phyloP scores from a whole-genome alignment of 306 rosid species.

The Quercus aquifolioides region DNA sequence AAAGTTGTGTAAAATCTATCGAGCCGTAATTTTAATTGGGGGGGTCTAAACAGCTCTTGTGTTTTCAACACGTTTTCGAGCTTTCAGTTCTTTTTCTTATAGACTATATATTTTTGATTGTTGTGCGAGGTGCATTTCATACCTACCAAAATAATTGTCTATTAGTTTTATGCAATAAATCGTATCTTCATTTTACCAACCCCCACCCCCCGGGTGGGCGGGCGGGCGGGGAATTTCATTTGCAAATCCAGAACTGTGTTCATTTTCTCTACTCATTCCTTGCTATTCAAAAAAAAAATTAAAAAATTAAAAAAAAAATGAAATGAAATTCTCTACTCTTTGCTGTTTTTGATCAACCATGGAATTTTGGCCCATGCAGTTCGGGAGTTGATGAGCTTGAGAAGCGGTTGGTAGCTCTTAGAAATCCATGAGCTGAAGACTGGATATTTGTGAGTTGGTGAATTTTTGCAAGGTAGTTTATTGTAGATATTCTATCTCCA shows the following conservation, averaged over 20 bases:
- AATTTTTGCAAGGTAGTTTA: neutral
- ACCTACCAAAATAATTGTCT: no score
- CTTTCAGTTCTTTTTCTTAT: no score
- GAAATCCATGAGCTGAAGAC: constrained; percentile 53
- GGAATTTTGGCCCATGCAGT: constrained; percentile 47
- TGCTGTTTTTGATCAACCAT: constrained; percentile 3
- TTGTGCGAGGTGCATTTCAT: no score
- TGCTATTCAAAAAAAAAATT: no score
- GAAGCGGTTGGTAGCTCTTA: constrained; percentile 87
- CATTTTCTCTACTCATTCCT: neutral
- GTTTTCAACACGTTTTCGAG: no score
- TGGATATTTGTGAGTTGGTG: neutral
- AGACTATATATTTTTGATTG: no score
- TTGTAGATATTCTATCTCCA: constrained; percentile 2
- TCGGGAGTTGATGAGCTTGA: constrained; percentile 73
- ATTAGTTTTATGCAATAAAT: no score
- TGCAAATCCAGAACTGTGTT: neutral
- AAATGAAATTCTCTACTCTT: neutral
- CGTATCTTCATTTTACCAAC: no score
- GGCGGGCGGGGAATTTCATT: neutral
- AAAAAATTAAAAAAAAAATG: no score
- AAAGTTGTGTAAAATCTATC: no score
- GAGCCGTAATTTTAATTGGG: no score
- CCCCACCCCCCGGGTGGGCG: neutral
- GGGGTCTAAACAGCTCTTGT: no score